Percentiles rank a stretch among this genome's conserved stretches.
Evolutionary conservation across 805 yeast species (phyloP).

Genomic region (Metschnikowia picachoensis): DNA sequence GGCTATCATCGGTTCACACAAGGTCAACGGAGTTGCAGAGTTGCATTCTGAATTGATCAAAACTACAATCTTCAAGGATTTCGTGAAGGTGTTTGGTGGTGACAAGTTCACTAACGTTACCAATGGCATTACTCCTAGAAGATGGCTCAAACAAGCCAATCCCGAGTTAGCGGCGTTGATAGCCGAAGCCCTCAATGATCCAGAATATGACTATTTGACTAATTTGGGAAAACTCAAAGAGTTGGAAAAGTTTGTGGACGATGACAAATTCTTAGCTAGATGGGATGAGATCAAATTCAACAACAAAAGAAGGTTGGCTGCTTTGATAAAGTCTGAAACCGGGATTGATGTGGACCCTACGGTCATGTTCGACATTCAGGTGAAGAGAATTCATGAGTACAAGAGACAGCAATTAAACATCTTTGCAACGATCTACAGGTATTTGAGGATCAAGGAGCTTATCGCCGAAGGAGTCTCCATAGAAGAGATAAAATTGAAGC

Average conservation of each 20-base stretch:
- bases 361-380: constrained; percentile 86
- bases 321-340: constrained; percentile 59
- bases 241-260: constrained; percentile 64
- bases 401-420: constrained; percentile 93
- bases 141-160: constrained; percentile 94
- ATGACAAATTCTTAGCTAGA: constrained; percentile 56
- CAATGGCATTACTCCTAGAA: constrained; percentile 93
- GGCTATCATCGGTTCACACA: constrained; percentile 90
- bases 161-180: constrained; percentile 76
- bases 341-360: constrained; percentile 66
- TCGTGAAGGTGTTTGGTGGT: constrained; percentile 75
- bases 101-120: constrained; percentile 89
- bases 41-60: constrained; percentile 86
- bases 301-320: constrained; percentile 67
- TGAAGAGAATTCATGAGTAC: constrained; percentile 92
- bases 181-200: constrained; percentile 62
- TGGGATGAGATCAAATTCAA: constrained; percentile 71
- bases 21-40: constrained; percentile 95
- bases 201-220: constrained; percentile 60
- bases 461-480: constrained; percentile 44
- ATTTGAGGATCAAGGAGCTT: constrained; percentile 68
- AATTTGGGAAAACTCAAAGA: constrained; percentile 64
- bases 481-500: constrained; percentile 52
- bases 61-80: constrained; percentile 87
- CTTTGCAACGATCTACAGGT: constrained; percentile 83